Percentiles rank a stretch among this genome's conserved stretches.
Evolutionary conservation across 1,139 yeast genomes (phyloP).

Genomic region (Sugiyamaella castrensis): DNA sequence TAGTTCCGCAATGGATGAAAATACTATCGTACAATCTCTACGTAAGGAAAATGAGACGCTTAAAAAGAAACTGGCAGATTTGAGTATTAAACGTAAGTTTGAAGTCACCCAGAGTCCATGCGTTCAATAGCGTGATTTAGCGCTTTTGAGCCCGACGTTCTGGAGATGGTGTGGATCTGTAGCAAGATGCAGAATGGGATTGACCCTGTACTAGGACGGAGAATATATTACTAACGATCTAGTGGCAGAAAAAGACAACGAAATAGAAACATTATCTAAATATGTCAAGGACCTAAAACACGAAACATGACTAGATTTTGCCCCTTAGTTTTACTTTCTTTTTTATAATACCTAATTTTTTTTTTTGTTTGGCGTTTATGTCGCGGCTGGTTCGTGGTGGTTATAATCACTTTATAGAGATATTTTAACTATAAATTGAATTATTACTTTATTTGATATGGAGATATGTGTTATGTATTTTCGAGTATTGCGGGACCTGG

Average conservation of each 20-base stretch:
- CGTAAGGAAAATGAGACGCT: slow-evolving; percentile 36
- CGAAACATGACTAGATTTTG: too few species aligned
- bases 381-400: not conserved
- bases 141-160: too few species aligned
- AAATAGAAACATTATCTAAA: slow-evolving; percentile 29
- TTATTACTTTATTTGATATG: too few species aligned
- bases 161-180: too few species aligned
- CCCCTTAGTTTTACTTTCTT: not conserved
- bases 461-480: too few species aligned
- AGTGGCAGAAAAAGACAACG: slow-evolving; percentile 33
- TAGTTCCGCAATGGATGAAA: slow-evolving; percentile 25
- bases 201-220: too few species aligned
- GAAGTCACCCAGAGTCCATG: too few species aligned
- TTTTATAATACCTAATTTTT: not conserved
- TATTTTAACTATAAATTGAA: too few species aligned
- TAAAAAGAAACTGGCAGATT: slow-evolving; percentile 35
- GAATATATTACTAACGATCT: slow-evolving; percentile 9
- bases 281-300: slow-evolving; percentile 1
- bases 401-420: too few species aligned
- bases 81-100: slow-evolving; percentile 30
- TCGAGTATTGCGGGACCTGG: too few species aligned
- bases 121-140: too few species aligned
- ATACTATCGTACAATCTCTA: slow-evolving; percentile 23
- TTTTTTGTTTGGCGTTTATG: not conserved
- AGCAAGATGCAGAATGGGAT: too few species aligned